Evolutionary conservation across 176 grass and related monocot species (phyloP), one percentile per base, ranked within the genome.

Genomic region (Tillandsia fasciculata): DNA sequence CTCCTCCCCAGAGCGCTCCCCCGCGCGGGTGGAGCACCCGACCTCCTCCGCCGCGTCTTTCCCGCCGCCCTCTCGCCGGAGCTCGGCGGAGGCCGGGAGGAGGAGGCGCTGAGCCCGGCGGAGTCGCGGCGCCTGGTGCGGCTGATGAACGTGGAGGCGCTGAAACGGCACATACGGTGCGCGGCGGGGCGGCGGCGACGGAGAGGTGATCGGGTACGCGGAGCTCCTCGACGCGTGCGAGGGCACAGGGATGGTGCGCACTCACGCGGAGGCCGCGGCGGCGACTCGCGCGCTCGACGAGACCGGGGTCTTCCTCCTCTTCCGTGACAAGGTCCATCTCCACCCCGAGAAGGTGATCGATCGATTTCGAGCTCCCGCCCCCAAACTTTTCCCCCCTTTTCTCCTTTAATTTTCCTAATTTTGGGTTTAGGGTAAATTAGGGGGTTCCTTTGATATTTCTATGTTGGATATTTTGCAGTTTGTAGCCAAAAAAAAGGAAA

Each of bases 91-190:
- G 64, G 65, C 71, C 78, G 64, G 2, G 52, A 26, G 56, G 79
- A 69, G 56, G 76, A 66, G 58, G 73, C 75, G 67, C 67, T 97
- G 50, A 97, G 86, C 63, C 9, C 86, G 12, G 80, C 76, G 71
- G 94, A 97, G 89, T 79, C 84, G 48, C 76, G 80, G 77, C 64
- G 94, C 66, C 72, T 92, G 65, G 85, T 97, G 89, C 89, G 82
- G 50, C 87, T 92, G 18, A 79, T 86, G 53, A 90, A 92, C 79
- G 86, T 97, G 2, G 94, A 93, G 47, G 81, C 83, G 15, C 84
- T 97, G 74, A 97, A 90, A 77, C 80, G 50, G 66, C 74, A 63
- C 69, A 86, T 99, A 26, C 89, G 77, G 66, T 53, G 50, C 29
- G 29, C 29, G 29, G 29, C 29, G 29, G 29, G 27, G 27, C 27